Base-by-base conservation (phyloP, 148 eudicot genomes). In the Pouteria glomerata region DNA sequence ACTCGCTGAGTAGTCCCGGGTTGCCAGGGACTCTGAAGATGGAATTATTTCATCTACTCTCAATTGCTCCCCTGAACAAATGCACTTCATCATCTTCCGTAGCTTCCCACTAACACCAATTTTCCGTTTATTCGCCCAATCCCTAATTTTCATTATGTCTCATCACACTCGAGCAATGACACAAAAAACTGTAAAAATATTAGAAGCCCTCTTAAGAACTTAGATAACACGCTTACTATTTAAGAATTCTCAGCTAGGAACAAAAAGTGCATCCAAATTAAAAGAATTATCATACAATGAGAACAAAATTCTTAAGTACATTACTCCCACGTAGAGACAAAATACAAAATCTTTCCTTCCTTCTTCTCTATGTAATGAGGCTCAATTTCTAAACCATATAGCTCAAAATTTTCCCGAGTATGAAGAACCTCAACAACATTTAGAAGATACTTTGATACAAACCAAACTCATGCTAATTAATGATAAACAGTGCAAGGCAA, bases 11-110 rank as follows among this genome's bases (percentile, higher is more conserved):
- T 83, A 86, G 70, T 92, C 97, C 57, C 84, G 84, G 42, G 96
- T 82, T 41, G 95, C 97, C 53, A 92, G 73, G 31, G 95, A 86
- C 39, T 86, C 96, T 0, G 89, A 87, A 35, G 96, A 89, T 69
- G 90, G 85, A 59, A 73, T 76, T 60, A 78, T 69, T 42, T 80
- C 86, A 63, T 83, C 88, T 35, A 26, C 71, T 76, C 73, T 83
- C 64, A 79, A 71, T 59, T 86, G 92, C 74, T 87, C 89, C 80
- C 88, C 90, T 12, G 90, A 79, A 75, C 81, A 90, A 64, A 92
- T 81, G 68, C 96, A 92, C 78, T 86, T 88, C 90, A 92, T 80
- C 87, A 89, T 84, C 81, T 81, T 87, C 73, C 67, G 77, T 65
- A 87, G 65, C 52, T 66, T 81, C 35, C 59, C 78, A 62, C 74